Evolutionary conservation across 371 early-diverging fungal genomes (phyloP).

Genomic region (Mucor lusitanicus): DNA sequence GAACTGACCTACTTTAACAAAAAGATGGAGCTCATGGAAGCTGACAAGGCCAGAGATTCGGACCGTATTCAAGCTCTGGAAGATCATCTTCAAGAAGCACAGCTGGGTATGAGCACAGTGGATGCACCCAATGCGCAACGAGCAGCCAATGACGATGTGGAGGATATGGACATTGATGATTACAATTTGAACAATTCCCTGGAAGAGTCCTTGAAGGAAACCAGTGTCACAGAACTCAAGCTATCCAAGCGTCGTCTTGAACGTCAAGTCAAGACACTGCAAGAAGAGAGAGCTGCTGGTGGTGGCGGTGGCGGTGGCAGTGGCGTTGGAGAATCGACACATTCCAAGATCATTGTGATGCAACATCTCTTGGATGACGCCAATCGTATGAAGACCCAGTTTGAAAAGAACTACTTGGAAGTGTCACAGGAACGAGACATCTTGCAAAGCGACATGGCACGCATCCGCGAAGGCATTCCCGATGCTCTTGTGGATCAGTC

Average conservation of each 20-base stretch:
- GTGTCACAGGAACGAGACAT: slow-evolving; percentile 70
- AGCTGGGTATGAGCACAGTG: slow-evolving; percentile 54
- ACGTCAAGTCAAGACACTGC: slow-evolving; percentile 67
- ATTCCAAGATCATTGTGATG: slow-evolving; percentile 58
- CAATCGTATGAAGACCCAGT: slow-evolving; percentile 67
- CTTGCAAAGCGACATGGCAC: slow-evolving; percentile 74
- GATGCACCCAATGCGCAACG: slow-evolving; percentile 11
- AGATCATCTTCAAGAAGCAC: slow-evolving; percentile 81
- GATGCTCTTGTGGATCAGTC: slow-evolving; percentile 43
- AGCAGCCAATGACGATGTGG: slow-evolving; percentile 5
- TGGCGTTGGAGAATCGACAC: not conserved
- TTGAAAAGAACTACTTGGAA: slow-evolving; percentile 73
- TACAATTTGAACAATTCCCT: slow-evolving; percentile 38
- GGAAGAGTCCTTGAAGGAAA: slow-evolving; percentile 55
- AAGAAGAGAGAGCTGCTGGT: slow-evolving; percentile 59
- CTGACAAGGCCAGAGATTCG: slow-evolving; percentile 63
- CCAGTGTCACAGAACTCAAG: slow-evolving; percentile 57
- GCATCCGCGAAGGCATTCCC: slow-evolving; percentile 57
- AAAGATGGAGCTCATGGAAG: slow-evolving; percentile 67
- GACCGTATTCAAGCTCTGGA: slow-evolving; percentile 81
- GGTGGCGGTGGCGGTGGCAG: slow-evolving; percentile 26
- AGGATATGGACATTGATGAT: slow-evolving; percentile 47
- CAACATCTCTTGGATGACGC: slow-evolving; percentile 76
- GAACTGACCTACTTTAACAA: slow-evolving; percentile 65
- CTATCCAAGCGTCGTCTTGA: slow-evolving; percentile 76